A percentile compares a stretch with the other conserved stretches of the same genome.
Conservation (phyloP, 495 filamentous ascomycete species). For the Hypoxylon trugodes region DNA sequence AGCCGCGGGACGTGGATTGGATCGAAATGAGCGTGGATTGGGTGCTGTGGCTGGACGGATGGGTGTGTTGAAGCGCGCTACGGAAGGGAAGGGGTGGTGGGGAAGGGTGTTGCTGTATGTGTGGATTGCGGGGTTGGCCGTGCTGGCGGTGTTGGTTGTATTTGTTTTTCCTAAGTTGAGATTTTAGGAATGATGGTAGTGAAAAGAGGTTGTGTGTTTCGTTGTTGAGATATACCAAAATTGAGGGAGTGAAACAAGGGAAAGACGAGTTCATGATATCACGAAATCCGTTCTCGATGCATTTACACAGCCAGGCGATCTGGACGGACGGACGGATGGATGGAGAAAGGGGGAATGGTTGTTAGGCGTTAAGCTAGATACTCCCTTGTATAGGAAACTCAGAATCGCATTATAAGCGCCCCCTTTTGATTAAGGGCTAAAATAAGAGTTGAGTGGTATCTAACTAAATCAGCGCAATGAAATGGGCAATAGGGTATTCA, state of each 20-base stretch:
- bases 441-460: background rate
- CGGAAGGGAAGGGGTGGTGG: conserved; percentile 88
- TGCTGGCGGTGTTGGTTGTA: conserved; percentile 77
- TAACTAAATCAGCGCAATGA: background rate
- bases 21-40: conserved; percentile 76
- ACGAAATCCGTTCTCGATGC: conserved; percentile 1
- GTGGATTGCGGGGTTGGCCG: conserved; percentile 80
- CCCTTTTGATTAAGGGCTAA: background rate
- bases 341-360: background rate
- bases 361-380: conserved; percentile 7
- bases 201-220: background rate
- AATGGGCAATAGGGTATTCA: background rate
- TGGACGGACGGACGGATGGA: background rate
- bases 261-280: conserved; percentile 2
- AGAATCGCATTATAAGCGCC: background rate
- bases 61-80: conserved; percentile 75
- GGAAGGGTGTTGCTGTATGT: conserved; percentile 84
- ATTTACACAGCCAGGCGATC: conserved; percentile 2
- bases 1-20: conserved; percentile 74
- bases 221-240: background rate
- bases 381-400: background rate
- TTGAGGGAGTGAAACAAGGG: background rate
- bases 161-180: conserved; percentile 85
- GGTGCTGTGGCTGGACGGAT: conserved; percentile 77
- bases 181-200: conserved; percentile 59